phyloP scores from a whole-genome alignment of 345 rosid genomes.

The Gossypium australe region DNA sequence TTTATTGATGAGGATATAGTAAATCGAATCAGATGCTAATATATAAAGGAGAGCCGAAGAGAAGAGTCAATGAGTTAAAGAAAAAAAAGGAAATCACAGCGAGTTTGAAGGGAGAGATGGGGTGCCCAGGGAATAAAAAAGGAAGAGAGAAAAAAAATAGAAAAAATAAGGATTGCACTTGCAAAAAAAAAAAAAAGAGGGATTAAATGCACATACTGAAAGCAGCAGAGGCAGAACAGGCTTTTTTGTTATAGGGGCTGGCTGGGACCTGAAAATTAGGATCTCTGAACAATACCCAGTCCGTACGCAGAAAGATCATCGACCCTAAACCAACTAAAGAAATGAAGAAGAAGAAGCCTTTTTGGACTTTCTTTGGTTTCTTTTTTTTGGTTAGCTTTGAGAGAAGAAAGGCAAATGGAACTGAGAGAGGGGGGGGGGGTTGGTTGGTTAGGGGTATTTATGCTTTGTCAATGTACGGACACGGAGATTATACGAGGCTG shows the following conservation, averaged over 20 bases:
- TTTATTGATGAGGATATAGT: not conserved
- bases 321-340: not conserved
- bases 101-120: not conserved
- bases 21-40: not conserved
- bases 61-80: not conserved
- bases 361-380: not conserved
- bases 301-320: slow-evolving; percentile 22
- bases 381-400: slow-evolving; percentile 8
- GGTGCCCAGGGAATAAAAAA: not conserved
- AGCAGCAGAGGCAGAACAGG: slow-evolving; percentile 9
- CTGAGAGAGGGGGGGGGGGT: slow-evolving; percentile 7
- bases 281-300: slow-evolving; percentile 23
- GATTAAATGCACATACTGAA: slow-evolving; percentile 19
- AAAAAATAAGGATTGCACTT: not conserved
- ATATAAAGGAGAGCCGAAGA: not conserved
- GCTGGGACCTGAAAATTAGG: slow-evolving; percentile 24
- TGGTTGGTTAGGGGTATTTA: slow-evolving; percentile 37
- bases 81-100: not conserved
- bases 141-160: not conserved
- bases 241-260: not conserved
- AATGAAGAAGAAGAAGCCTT: not conserved
- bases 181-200: not conserved
- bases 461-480: slow-evolving; percentile 15
- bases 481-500: not conserved
- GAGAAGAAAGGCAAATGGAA: not conserved